Conservation (phyloP, 192 early-diverging fungal genomes). For the Mortierella claussenii region DNA sequence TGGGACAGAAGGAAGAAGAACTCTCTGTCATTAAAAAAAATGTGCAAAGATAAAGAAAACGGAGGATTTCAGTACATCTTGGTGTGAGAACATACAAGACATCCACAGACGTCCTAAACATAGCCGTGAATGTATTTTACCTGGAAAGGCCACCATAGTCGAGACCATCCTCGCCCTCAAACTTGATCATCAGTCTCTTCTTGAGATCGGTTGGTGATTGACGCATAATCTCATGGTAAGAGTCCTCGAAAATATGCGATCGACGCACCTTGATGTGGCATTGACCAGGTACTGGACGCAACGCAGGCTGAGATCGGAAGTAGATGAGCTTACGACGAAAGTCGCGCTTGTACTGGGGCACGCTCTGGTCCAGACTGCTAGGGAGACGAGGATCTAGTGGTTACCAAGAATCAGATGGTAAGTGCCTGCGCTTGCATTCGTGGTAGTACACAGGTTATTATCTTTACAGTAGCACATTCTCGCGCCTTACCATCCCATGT, state of each 20-base stretch:
- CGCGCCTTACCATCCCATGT: conserved; percentile 85
- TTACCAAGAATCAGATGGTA: too few relatives aligned
- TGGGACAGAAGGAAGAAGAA: conserved; percentile 98
- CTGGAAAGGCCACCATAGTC: conserved; percentile 97
- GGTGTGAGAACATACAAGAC: too few relatives aligned
- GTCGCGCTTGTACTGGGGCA: conserved; percentile 98
- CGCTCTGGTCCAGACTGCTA: conserved; percentile 84
- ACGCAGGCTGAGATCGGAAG: conserved; percentile 92
- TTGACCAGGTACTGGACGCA: conserved; percentile 90
- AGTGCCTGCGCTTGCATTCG: too few relatives aligned
- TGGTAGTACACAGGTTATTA: not conserved
- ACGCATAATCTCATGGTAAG: conserved; percentile 95
- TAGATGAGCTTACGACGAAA: conserved; percentile 97
- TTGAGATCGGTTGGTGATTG: conserved; percentile 89
- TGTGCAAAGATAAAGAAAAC: not conserved
- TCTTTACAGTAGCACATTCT: not conserved
- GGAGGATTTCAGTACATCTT: too few relatives aligned
- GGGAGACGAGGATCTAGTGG: conserved; percentile 76
- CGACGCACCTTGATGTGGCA: conserved; percentile 93
- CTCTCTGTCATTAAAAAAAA: conserved; percentile 66
- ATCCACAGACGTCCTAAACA: too few relatives aligned
- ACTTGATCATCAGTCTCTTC: conserved; percentile 98
- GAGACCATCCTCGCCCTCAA: conserved; percentile 97
- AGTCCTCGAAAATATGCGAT: conserved; percentile 91
- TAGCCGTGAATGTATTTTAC: too few relatives aligned